These are phyloP conservation scores for Trametes punicea DNA, from an alignment of 768 basidiomycete species.

Conservation along the genomic window DNA sequence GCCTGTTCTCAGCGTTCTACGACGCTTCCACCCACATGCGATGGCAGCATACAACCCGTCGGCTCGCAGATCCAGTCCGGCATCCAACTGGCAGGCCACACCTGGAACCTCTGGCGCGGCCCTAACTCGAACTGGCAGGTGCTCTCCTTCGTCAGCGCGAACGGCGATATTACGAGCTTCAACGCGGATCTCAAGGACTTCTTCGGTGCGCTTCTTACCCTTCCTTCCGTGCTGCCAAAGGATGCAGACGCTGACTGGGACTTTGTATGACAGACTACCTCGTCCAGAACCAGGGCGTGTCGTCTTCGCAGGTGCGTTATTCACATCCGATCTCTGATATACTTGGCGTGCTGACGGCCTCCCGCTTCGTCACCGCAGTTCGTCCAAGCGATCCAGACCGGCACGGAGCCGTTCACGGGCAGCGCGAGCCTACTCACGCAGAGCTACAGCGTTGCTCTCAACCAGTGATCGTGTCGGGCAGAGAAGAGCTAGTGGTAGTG, in stretches of 20 bases:
- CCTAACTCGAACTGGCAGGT: constrained; percentile 55
- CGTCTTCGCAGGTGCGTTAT: constrained; percentile 39
- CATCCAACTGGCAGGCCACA: constrained; percentile 43
- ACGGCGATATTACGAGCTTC: constrained; percentile 49
- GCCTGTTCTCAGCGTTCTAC: neutral
- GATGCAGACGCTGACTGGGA: neutral
- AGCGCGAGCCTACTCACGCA: constrained; percentile 42
- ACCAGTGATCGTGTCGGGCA: constrained; percentile 4
- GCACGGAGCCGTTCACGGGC: constrained; percentile 54
- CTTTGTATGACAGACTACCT: constrained; percentile 39
- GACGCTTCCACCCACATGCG: neutral
- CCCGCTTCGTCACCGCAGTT: constrained; percentile 31
- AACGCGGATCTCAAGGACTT: constrained; percentile 50
- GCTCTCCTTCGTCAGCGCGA: constrained; percentile 49
- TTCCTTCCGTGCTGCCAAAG: neutral
- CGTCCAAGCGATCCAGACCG: constrained; percentile 52
- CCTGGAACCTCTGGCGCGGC: constrained; percentile 56
- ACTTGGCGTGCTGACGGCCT: neutral
- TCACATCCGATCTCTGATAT: neutral
- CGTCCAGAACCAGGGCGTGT: constrained; percentile 43
- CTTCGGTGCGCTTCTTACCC: constrained; percentile 40
- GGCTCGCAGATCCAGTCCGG: constrained; percentile 45
- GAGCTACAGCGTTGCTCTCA: constrained; percentile 40
- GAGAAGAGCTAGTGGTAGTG: too few relatives aligned
- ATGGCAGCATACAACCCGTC: constrained; percentile 49